These are phyloP conservation scores for Neoscytalidium dimidiatum DNA, from an alignment of 2,329 filamentous ascomycete genomes.

Conservation along the genomic window DNA sequence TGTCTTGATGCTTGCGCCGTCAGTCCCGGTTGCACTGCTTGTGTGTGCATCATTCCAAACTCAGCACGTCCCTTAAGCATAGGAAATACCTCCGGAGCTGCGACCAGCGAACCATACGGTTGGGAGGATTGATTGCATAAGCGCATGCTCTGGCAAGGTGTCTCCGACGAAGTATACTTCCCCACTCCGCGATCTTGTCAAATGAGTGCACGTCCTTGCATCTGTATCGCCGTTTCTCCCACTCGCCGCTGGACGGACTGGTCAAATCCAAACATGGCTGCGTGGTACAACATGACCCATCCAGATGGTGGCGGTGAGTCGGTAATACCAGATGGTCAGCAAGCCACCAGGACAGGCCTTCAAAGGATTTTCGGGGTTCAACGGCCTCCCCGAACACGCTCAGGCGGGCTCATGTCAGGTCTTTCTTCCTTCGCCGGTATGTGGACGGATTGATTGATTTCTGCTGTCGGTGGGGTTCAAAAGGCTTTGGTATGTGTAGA, in stretches of 20 bases:
- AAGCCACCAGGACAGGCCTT: neutral
- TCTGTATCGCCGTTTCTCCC: neutral
- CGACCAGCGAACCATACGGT: neutral
- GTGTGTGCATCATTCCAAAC: too few species aligned
- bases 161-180: neutral
- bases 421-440: neutral
- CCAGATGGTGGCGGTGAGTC: slow-evolving; percentile 6
- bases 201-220: neutral
- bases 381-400: neutral
- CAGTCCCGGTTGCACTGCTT: neutral
- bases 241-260: neutral
- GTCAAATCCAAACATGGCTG: neutral
- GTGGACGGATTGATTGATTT: neutral
- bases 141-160: neutral
- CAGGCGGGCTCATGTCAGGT: too few species aligned
- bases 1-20: neutral
- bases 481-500: too few species aligned
- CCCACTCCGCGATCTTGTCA: neutral
- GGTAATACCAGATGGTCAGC: slow-evolving; percentile 9
- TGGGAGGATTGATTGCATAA: neutral
- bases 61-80: neutral
- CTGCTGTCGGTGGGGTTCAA: neutral
- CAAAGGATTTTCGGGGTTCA: neutral
- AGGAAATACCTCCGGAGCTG: slow-evolving; percentile 4
- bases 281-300: neutral